Percentiles rank a stretch among this genome's conserved stretches.
Conservation (phyloP, 23 red algal species). For the Gracilaria gracilis region DNA sequence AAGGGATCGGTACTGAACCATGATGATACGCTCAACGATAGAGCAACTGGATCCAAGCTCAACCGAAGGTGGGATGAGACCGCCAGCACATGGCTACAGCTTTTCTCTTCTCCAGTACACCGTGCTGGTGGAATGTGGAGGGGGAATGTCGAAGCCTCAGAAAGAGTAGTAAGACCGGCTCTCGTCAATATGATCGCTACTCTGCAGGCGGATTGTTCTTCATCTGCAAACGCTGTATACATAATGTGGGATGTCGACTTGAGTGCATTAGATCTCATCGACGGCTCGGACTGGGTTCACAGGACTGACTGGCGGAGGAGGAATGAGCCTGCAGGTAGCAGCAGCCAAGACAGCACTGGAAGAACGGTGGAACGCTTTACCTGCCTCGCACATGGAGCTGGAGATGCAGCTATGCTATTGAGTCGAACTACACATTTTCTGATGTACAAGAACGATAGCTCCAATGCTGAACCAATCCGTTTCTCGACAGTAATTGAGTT, state of each 20-base stretch:
- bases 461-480: neutral
- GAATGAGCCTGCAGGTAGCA: neutral
- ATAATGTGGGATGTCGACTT: neutral
- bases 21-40: slow-evolving; percentile 51
- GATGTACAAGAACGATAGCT: neutral
- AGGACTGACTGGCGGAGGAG: neutral
- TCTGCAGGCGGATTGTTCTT: neutral
- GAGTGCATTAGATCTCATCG: slow-evolving; percentile 13
- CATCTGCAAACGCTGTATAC: neutral
- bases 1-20: slow-evolving; percentile 29
- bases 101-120: neutral
- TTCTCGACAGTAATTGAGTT: neutral
- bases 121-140: slow-evolving; percentile 44
- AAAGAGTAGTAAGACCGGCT: neutral
- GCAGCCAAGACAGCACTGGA: neutral
- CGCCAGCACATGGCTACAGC: neutral
- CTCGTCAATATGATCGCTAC: neutral
- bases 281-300: neutral
- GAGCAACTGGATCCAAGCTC: slow-evolving; percentile 15
- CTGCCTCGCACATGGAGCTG: neutral
- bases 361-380: neutral
- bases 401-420: neutral
- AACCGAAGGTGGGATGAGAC: slow-evolving; percentile 5
- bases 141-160: slow-evolving; percentile 10
- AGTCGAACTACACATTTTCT: slow-evolving; percentile 3